These are phyloP conservation scores for Salix viminalis DNA, from an alignment of 345 rosid species.

Conservation along the genomic window DNA sequence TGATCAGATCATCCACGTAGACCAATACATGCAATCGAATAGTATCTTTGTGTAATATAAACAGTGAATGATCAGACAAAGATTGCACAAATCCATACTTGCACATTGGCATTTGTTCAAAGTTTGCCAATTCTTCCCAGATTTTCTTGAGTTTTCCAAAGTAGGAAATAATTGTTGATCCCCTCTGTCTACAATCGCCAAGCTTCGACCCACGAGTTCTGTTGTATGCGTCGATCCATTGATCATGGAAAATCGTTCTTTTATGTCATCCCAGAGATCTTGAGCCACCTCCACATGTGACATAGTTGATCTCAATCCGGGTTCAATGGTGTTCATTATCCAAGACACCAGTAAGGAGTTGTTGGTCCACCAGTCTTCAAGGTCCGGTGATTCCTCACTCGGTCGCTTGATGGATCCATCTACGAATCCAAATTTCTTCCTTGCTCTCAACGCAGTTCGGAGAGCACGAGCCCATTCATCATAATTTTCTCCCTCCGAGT, in stretches of 20 bases:
- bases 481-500: constrained; percentile 14
- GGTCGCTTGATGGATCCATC: constrained; percentile 2
- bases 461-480: constrained; percentile 11
- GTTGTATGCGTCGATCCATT: neutral
- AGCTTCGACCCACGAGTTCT: neutral
- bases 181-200: neutral
- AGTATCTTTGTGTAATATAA: too few relatives aligned
- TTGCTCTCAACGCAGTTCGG: constrained; percentile 4
- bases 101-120: neutral
- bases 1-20: too few relatives aligned
- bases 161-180: neutral
- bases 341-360: neutral
- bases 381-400: neutral
- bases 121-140: neutral
- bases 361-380: constrained; percentile 7
- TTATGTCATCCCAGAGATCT: neutral
- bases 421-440: constrained; percentile 11
- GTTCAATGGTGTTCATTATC: constrained; percentile 1
- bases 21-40: too few relatives aligned
- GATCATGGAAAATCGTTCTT: neutral
- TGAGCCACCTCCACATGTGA: neutral
- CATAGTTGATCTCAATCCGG: neutral
- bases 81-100: neutral
- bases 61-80: too few relatives aligned
- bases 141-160: neutral